Percentiles rank a stretch among this genome's conserved stretches.
Evolutionary conservation across 1,284 basidiomycete genomes (phyloP).

Genomic region (Trametes versicolor): DNA sequence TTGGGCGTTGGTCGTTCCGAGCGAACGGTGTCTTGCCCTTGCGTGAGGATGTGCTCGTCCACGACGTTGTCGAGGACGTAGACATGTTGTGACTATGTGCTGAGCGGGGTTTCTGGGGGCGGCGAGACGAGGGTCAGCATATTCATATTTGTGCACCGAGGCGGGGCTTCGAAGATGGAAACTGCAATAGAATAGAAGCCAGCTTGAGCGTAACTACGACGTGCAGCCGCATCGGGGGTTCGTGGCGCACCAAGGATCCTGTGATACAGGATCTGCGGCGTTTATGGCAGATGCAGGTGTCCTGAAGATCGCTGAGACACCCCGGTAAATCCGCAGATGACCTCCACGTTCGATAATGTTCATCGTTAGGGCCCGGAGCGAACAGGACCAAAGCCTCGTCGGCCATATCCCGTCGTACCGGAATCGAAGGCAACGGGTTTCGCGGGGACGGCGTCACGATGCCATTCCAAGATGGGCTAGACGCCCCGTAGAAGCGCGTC

Average conservation of each 20-base stretch:
- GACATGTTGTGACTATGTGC: constrained; percentile 60
- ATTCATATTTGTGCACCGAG: constrained; percentile 2
- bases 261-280: constrained; percentile 6
- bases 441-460: neutral
- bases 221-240: neutral
- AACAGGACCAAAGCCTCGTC: neutral
- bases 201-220: constrained; percentile 3
- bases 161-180: neutral
- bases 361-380: neutral
- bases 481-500: constrained; percentile 3
- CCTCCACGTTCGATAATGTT: neutral
- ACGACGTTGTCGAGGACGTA: constrained; percentile 61
- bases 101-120: constrained; percentile 32
- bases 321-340: constrained; percentile 3
- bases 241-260: neutral
- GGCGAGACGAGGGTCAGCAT: constrained; percentile 17
- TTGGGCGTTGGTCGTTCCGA: constrained; percentile 54
- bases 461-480: neutral
- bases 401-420: too few relatives aligned
- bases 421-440: neutral
- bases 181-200: neutral
- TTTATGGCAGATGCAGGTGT: neutral
- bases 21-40: constrained; percentile 42
- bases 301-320: neutral
- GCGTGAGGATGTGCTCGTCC: constrained; percentile 56